Conservation (phyloP, 1,139 yeast species). For the Saccharomyces uvarum region DNA sequence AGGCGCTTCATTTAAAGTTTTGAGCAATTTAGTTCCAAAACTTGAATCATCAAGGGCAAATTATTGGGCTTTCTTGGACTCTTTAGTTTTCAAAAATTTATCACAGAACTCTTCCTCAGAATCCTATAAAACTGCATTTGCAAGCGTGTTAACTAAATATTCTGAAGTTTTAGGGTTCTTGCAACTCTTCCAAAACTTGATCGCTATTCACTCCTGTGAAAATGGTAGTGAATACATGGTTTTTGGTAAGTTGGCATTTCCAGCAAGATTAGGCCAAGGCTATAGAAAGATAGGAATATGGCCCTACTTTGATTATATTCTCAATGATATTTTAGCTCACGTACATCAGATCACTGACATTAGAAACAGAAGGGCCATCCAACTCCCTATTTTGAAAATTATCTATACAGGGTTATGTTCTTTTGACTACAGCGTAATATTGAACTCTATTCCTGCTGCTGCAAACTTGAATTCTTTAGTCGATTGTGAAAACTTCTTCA, state of each 20-base stretch:
- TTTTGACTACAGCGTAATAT: slow-evolving; percentile 56
- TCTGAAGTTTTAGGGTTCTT: slow-evolving; percentile 59
- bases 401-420: slow-evolving; percentile 48
- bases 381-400: slow-evolving; percentile 45
- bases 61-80: slow-evolving; percentile 66
- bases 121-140: slow-evolving; percentile 23
- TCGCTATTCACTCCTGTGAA: slow-evolving; percentile 37
- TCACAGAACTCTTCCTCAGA: slow-evolving; percentile 12
- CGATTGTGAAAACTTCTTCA: slow-evolving; percentile 35
- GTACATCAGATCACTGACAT: slow-evolving; percentile 26
- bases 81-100: slow-evolving; percentile 52
- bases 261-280: slow-evolving; percentile 53
- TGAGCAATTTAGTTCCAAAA: slow-evolving; percentile 49
- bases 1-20: slow-evolving; percentile 46
- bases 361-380: slow-evolving; percentile 43
- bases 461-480: slow-evolving; percentile 47
- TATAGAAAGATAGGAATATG: slow-evolving; percentile 64
- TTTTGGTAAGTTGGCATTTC: slow-evolving; percentile 46
- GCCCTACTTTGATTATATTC: slow-evolving; percentile 70
- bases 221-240: slow-evolving; percentile 23
- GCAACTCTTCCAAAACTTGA: slow-evolving; percentile 33
- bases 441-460: slow-evolving; percentile 43
- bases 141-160: slow-evolving; percentile 33
- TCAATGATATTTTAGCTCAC: slow-evolving; percentile 56
- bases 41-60: slow-evolving; percentile 38